Conservation (phyloP, 2,329 filamentous ascomycete species). For the Neonectria ditissima region DNA sequence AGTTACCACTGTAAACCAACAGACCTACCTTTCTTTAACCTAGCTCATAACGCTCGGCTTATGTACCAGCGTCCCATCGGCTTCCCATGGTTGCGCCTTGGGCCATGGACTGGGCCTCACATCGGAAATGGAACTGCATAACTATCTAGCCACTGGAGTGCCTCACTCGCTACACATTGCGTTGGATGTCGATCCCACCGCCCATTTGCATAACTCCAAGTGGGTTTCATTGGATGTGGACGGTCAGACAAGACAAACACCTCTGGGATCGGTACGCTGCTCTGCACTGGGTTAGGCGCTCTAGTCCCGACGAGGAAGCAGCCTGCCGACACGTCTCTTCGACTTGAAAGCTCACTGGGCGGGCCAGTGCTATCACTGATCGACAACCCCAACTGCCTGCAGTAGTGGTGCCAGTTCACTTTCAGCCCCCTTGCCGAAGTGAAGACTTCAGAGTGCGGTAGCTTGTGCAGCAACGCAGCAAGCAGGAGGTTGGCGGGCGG, state of each 20-base stretch:
- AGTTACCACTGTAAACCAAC: constrained; percentile 9
- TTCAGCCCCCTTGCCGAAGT: constrained; percentile 30
- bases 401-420: constrained; percentile 47
- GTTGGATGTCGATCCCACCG: constrained; percentile 40
- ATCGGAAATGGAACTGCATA: constrained; percentile 32
- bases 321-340: constrained; percentile 38
- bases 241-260: constrained; percentile 40
- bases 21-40: constrained; percentile 16
- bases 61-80: constrained; percentile 5
- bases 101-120: constrained; percentile 13
- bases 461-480: constrained; percentile 40
- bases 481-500: constrained; percentile 19
- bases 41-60: constrained; percentile 19
- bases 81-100: not conserved
- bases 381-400: constrained; percentile 39
- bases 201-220: constrained; percentile 38
- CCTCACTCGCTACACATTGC: constrained; percentile 22
- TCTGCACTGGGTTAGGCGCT: constrained; percentile 31
- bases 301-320: constrained; percentile 38
- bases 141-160: constrained; percentile 35
- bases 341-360: constrained; percentile 31
- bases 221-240: constrained; percentile 36
- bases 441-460: constrained; percentile 35
- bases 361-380: constrained; percentile 40
- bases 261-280: constrained; percentile 37